Evolutionary conservation across 306 rosid species (phyloP).

Genomic region (Quercus mongolica): DNA sequence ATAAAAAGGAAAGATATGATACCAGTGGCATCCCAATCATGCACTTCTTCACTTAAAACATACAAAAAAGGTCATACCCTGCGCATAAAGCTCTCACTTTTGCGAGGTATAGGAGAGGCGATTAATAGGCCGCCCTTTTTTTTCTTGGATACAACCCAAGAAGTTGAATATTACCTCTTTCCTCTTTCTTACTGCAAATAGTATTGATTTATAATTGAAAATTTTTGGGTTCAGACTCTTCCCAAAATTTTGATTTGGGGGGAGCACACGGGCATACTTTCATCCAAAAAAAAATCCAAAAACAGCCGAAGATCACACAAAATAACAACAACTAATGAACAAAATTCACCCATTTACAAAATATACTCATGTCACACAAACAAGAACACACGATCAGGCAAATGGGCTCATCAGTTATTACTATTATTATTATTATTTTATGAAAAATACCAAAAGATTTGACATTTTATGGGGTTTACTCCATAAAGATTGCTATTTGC

Average conservation of each 20-base stretch:
- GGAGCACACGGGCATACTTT: background rate
- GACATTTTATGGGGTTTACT: no score
- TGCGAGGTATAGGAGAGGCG: no score
- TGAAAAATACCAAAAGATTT: background rate
- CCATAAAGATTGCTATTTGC: no score
- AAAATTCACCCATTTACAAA: background rate
- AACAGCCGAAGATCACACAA: background rate
- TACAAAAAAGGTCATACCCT: background rate
- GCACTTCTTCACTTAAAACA: background rate
- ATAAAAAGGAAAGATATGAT: background rate
- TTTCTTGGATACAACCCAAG: background rate
- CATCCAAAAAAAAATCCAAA: background rate
- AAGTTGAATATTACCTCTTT: background rate
- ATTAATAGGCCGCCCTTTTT: background rate
- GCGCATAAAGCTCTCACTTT: no score
- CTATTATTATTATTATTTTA: background rate
- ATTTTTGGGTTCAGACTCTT: background rate
- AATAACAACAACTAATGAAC: background rate
- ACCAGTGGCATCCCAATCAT: background rate
- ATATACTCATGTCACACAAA: background rate
- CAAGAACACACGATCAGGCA: background rate
- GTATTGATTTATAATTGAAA: background rate
- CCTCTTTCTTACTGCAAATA: background rate
- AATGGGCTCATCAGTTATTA: background rate
- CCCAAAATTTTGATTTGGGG: background rate